Evolutionary conservation across 805 yeast species (phyloP).

Genomic region (Saccharomycopsis oosterbeekiorum): DNA sequence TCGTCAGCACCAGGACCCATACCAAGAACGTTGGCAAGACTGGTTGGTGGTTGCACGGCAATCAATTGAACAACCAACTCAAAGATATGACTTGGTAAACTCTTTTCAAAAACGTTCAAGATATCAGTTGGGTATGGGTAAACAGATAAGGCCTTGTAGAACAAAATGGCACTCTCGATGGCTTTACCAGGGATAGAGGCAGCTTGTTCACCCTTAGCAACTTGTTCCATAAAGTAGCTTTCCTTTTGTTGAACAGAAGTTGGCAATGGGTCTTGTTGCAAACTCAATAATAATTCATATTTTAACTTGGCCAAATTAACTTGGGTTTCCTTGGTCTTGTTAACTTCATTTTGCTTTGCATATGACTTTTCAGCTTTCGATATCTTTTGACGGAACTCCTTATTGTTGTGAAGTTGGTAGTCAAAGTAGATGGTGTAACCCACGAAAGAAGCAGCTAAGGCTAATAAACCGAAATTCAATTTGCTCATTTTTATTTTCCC

Average conservation of each 20-base stretch:
- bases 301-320: slow-evolving; percentile 51
- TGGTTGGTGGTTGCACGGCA: slow-evolving; percentile 79
- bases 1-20: slow-evolving; percentile 25
- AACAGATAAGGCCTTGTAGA: slow-evolving; percentile 87
- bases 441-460: slow-evolving; percentile 44
- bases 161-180: slow-evolving; percentile 76
- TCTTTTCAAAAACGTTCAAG: slow-evolving; percentile 79
- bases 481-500: slow-evolving; percentile 9
- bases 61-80: slow-evolving; percentile 82
- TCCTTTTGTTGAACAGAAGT: slow-evolving; percentile 60
- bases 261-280: slow-evolving; percentile 69
- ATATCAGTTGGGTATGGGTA: slow-evolving; percentile 94
- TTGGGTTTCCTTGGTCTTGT: slow-evolving; percentile 48
- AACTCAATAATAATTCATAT: slow-evolving; percentile 50
- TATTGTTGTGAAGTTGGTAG: slow-evolving; percentile 74
- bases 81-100: slow-evolving; percentile 72
- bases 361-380: slow-evolving; percentile 55
- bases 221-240: slow-evolving; percentile 70
- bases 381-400: slow-evolving; percentile 72
- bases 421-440: slow-evolving; percentile 88
- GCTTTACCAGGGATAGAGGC: slow-evolving; percentile 57
- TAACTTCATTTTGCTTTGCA: slow-evolving; percentile 43
- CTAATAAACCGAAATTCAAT: slow-evolving; percentile 24
- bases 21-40: slow-evolving; percentile 59
- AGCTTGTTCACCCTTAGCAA: slow-evolving; percentile 76